phyloP scores from a whole-genome alignment of 768 basidiomycete species.

The Candolleomyces efflorescens region DNA sequence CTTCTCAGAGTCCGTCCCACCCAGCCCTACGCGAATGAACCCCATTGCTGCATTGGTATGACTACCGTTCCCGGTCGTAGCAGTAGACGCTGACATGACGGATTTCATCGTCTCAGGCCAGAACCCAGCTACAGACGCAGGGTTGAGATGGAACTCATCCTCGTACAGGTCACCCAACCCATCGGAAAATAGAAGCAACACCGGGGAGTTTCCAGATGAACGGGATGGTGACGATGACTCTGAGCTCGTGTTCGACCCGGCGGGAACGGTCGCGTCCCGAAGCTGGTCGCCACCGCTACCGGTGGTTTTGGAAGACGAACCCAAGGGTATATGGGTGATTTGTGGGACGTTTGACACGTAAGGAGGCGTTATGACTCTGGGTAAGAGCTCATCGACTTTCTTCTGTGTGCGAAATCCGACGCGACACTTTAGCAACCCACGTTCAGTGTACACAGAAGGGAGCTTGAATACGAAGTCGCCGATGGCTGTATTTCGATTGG shows the following conservation, averaged over 20 bases:
- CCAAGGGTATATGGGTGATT: constrained; percentile 34
- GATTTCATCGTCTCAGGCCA: constrained; percentile 34
- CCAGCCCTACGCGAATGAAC: constrained; percentile 42
- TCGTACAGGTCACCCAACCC: constrained; percentile 46
- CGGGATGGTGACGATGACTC: background rate
- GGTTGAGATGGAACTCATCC: constrained; percentile 20
- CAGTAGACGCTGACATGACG: background rate
- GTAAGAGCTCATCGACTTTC: constrained; percentile 36
- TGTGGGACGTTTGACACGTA: constrained; percentile 46
- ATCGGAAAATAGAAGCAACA: constrained; percentile 48
- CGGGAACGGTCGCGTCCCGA: too few species aligned
- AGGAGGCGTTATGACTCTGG: constrained; percentile 48
- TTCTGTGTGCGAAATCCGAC: constrained; percentile 33
- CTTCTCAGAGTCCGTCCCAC: constrained; percentile 35
- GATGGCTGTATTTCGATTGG: constrained; percentile 31
- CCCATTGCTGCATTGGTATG: constrained; percentile 31
- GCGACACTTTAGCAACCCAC: constrained; percentile 39
- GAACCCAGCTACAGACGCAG: constrained; percentile 23
- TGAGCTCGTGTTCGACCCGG: background rate
- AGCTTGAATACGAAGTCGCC: constrained; percentile 55
- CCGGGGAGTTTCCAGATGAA: constrained; percentile 10
- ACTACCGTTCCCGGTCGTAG: constrained; percentile 8
- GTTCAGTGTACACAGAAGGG: constrained; percentile 41
- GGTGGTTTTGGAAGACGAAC: constrained; percentile 7
- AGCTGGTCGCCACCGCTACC: constrained; percentile 10